Evolutionary conservation across 257 asterid genomes (phyloP), one percentile per base, ranked within the genome.

Genomic region (Anisodus tanguticus): DNA sequence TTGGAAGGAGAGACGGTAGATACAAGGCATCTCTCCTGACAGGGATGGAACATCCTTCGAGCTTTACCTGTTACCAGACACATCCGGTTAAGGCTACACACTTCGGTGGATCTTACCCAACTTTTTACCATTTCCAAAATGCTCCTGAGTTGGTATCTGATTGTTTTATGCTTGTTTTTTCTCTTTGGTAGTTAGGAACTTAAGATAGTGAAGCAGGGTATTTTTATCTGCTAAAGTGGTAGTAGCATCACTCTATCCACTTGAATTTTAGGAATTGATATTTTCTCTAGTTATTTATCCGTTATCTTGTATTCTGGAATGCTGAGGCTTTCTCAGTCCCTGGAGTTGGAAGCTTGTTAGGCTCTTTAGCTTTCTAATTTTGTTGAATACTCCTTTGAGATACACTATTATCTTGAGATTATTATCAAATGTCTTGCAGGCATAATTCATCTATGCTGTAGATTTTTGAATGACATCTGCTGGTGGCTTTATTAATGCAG

Each of bases 401-500:
- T 1, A 1, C 84, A 62, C 43, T 54, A 10, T 47, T 88, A 80
- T 70, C 60, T 37, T 58, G 39, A 62, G 78, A 60, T 53, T 35
- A 41, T 71, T 71, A 22, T 39, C 85, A 83, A 83, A 78, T 84
- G 84, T 88, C 82, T 79, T 74, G 55, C 84, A 22, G 83, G 80
- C 85, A 74, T 62, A 58, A 79, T 63, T 59, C 64, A 70, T 85
- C 63, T 55, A 45, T 90, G 79, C 63, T 45, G 84, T 90, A 83
- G 90, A 88, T 69, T 69, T 82, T 83, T 86, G 81, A 77, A 83
- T 87, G 90, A 89, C 90, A 87, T 85, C 88, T 89, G 92, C 91
- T 87, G 88, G 86, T 88, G 90, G 84, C 90, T 87, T 90, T 88
- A 88, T 89, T 83, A 84, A 89, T 93, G 95, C 95, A 91, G 95